Evolutionary conservation across 2,329 filamentous ascomycete species (phyloP), one percentile per base, ranked within the genome.

Genomic region (Conoideocrella luteorostrata): DNA sequence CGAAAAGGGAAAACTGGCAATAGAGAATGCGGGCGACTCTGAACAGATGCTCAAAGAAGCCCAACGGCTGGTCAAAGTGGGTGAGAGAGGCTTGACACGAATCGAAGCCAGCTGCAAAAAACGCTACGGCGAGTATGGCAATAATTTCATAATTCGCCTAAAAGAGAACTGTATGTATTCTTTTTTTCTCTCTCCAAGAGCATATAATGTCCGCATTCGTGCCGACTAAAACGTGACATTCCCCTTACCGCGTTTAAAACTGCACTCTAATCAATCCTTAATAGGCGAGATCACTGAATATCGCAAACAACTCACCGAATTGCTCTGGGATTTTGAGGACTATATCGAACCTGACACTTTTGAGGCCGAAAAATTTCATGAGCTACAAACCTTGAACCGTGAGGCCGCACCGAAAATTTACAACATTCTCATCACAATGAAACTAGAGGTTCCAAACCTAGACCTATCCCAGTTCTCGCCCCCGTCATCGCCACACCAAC

Each of bases 311-410:
- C 61, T 80, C 32, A 71, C 66, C 46, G 67, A 73, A 37, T 52
- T 77, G 20, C 58, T 78, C 6, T 80, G 74, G 68, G 75, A 74
- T 41, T 78, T 80, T 50, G 76, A 80, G 44, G 75, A 79, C 42
- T 77, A 65, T 49, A 58, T 72, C 47, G 70, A 75, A 39, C 51
- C 60, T 12, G 69, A 74, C 26, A 64, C 64, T 20, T 79, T 78
- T 47, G 72, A 78, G n/a, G 56, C 62, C 21, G 64, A 63, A 15
- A 74, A 71, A 47, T 79, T 71, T 43, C 56, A 63, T 15, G 66
- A 73, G 49, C 60, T 78, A 4, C 70, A 72, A 52, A 65, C 65
- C 29, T 52, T 68, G 5, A 72, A 71, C 13, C 67, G 73, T 43
- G 69, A 68, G 40, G 66, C 69, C 1, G 74, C 74, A 2, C 67